Conservation (phyloP, 2,329 filamentous ascomycete genomes). For the Pyricularia pennisetigena region DNA sequence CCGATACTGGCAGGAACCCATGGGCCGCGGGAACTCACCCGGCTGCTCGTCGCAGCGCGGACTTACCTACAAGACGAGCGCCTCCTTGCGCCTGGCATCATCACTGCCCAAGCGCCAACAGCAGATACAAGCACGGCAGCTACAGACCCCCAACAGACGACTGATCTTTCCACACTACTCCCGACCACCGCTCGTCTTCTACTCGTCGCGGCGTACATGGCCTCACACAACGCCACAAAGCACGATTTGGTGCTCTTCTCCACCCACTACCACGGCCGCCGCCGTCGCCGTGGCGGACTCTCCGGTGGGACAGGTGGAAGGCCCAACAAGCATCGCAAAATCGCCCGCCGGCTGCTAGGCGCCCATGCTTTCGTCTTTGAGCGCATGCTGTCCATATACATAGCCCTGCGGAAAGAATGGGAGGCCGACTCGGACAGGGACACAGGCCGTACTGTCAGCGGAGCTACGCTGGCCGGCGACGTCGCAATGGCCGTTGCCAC, state of each 20-base stretch:
- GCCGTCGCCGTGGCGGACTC: conserved; percentile 36
- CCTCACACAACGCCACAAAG: conserved; percentile 68
- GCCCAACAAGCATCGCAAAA: conserved; percentile 53
- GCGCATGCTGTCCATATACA: conserved; percentile 68
- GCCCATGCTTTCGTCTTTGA: conserved; percentile 71
- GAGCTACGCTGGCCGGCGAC: conserved; percentile 38
- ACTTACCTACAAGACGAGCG: conserved; percentile 63
- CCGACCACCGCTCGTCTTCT: conserved; percentile 66
- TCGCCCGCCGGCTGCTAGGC: conserved; percentile 66
- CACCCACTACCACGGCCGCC: conserved; percentile 49
- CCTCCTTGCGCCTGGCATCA: conserved; percentile 56
- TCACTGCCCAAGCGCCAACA: conserved; percentile 14
- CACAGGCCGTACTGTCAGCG: conserved; percentile 10
- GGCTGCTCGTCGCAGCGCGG: conserved; percentile 63
- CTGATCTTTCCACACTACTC: conserved; percentile 46
- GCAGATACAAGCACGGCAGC: background rate
- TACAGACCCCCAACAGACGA: conserved; percentile 8
- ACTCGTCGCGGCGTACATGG: conserved; percentile 68
- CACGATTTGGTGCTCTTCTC: conserved; percentile 69
- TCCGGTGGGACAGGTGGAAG: conserved; percentile 18
- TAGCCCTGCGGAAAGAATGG: conserved; percentile 53
- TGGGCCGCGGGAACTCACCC: conserved; percentile 71
- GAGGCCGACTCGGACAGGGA: conserved; percentile 17
- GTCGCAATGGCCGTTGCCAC: conserved; percentile 60
- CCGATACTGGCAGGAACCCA: conserved; percentile 69